These are phyloP conservation scores for Pseudogymnoascus sp. DNA, from an alignment of 2,329 filamentous ascomycete species.

Conservation along the genomic window DNA sequence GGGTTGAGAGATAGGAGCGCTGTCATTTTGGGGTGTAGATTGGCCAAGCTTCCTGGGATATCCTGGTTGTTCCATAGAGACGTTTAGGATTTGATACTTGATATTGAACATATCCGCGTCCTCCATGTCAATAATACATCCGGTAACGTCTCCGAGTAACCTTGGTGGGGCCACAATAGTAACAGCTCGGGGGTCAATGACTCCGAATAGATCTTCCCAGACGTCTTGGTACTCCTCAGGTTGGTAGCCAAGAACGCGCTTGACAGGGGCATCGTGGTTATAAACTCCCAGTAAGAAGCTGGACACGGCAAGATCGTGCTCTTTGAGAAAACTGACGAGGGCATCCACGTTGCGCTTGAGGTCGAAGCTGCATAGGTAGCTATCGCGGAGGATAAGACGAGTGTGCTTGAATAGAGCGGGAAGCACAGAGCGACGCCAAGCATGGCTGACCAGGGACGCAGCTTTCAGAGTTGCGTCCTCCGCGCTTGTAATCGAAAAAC, in stretches of 20 bases:
- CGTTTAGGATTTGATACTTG: constrained; percentile 51
- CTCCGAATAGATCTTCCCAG: constrained; percentile 49
- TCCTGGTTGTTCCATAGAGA: constrained; percentile 21
- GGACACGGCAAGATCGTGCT: not conserved
- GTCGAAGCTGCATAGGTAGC: not conserved
- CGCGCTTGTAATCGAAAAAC: constrained; percentile 34
- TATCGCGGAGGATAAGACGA: constrained; percentile 30
- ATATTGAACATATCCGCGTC: constrained; percentile 59
- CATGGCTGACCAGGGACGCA: constrained; percentile 44
- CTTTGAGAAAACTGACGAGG: not conserved
- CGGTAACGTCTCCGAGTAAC: constrained; percentile 53
- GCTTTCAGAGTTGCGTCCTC: constrained; percentile 43
- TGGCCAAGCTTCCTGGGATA: not conserved
- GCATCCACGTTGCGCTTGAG: not conserved
- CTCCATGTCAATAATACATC: constrained; percentile 46
- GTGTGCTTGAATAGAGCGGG: constrained; percentile 52
- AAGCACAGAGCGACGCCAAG: constrained; percentile 44
- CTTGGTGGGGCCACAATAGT: constrained; percentile 54
- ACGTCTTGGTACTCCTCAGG: constrained; percentile 26
- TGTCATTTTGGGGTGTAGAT: not conserved
- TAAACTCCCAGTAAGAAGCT: not conserved
- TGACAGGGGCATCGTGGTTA: not conserved
- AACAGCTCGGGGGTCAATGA: constrained; percentile 45
- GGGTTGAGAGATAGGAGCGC: not conserved
- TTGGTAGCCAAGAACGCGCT: not conserved